Percentiles rank a stretch among this genome's conserved stretches.
Evolutionary conservation across 2,329 filamentous ascomycete species (phyloP).

Genomic region (Tolypocladium tundrense): DNA sequence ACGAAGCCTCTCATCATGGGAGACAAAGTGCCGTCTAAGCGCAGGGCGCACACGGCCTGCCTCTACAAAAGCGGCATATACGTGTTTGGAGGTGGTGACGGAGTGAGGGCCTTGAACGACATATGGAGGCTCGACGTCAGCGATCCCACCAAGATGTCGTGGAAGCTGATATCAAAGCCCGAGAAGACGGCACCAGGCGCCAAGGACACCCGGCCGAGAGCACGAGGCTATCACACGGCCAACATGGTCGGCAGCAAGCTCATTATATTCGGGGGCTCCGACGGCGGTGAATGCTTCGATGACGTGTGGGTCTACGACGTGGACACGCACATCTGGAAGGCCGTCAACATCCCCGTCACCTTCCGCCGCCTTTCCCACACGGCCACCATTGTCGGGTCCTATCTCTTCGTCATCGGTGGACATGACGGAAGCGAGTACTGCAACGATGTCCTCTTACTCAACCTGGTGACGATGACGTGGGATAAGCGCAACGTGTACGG

Average conservation of each 20-base stretch:
- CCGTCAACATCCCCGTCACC: slow-evolving; percentile 48
- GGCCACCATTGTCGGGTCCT: slow-evolving; percentile 58
- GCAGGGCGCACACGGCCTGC: slow-evolving; percentile 60
- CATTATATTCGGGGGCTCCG: slow-evolving; percentile 60
- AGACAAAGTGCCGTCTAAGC: slow-evolving; percentile 47
- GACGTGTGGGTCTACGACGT: slow-evolving; percentile 67
- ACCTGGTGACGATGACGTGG: slow-evolving; percentile 67
- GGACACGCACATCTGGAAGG: slow-evolving; percentile 48
- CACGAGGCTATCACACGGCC: slow-evolving; percentile 60
- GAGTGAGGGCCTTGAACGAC: slow-evolving; percentile 59
- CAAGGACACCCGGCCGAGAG: slow-evolving; percentile 43
- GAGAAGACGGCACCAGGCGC: slow-evolving; percentile 19
- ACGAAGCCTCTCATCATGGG: slow-evolving; percentile 49
- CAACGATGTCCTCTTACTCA: slow-evolving; percentile 58
- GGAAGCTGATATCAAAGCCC: slow-evolving; percentile 50
- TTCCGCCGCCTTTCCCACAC: slow-evolving; percentile 58
- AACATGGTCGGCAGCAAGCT: slow-evolving; percentile 65
- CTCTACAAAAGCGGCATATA: slow-evolving; percentile 62
- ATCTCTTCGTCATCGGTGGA: slow-evolving; percentile 59
- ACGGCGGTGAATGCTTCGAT: slow-evolving; percentile 62
- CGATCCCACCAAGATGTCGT: slow-evolving; percentile 57
- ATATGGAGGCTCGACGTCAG: slow-evolving; percentile 63
- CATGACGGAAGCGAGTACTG: slow-evolving; percentile 62
- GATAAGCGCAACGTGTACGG: slow-evolving; percentile 57
- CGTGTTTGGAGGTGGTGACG: slow-evolving; percentile 62